phyloP scores from a whole-genome alignment of 164 flowering plant species.

The Nymphaea colorata region DNA sequence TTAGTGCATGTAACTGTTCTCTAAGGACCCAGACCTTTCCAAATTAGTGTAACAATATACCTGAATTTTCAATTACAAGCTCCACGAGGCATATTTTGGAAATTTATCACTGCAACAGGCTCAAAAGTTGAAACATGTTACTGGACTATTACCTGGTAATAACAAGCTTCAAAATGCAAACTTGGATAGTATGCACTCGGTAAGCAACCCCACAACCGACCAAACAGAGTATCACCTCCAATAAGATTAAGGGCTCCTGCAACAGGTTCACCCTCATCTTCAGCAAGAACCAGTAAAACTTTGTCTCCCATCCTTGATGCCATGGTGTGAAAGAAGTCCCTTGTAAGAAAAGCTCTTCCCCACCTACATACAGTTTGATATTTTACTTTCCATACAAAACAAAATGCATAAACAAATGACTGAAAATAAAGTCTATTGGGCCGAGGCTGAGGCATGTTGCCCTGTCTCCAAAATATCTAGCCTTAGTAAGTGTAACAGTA shows the following conservation, averaged over 20 bases:
- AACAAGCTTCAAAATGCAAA: conserved; percentile 96
- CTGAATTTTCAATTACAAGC: not conserved
- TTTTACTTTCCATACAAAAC: not conserved
- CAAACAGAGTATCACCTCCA: conserved; percentile 84
- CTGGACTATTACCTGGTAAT: conserved; percentile 62
- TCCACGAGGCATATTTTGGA: not conserved
- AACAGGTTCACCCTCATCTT: conserved; percentile 77
- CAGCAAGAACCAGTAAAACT: conserved; percentile 73
- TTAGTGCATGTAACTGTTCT: not conserved
- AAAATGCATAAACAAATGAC: not conserved
- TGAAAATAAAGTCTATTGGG: too few relatives aligned
- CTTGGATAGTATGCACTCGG: conserved; percentile 67
- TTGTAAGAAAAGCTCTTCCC: conserved; percentile 80
- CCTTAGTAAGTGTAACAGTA: not conserved
- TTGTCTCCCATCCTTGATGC: conserved; percentile 86
- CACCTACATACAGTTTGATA: conserved; percentile 27
- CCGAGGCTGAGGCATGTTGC: too few relatives aligned
- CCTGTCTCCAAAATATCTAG: too few relatives aligned
- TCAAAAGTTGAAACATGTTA: not conserved
- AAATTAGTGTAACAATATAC: not conserved
- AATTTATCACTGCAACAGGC: too few relatives aligned
- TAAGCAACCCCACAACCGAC: conserved; percentile 91
- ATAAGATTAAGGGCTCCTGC: conserved; percentile 95
- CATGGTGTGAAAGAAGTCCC: conserved; percentile 83
- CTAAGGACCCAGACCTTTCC: not conserved